Base-by-base conservation (phyloP, 2,329 filamentous ascomycete species). In the Colletotrichum filicis region DNA sequence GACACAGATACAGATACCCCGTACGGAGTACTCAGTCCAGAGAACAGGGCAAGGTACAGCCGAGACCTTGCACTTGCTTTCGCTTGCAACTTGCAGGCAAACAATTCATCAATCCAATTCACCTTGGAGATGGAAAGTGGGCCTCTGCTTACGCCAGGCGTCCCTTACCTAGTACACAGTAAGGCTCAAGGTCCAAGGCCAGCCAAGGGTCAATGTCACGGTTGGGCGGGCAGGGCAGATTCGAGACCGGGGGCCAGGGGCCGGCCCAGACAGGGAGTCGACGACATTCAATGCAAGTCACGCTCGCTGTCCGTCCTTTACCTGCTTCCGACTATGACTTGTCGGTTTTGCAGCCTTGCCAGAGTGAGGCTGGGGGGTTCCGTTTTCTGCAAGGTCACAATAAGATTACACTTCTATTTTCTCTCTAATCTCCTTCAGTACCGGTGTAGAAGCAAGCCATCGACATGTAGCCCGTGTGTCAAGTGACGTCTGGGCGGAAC, bases 341-440 rank as follows among this genome's bases (percentile, higher is more conserved):
- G 11, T 35, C 37, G 37, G 37, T 37, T 14, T 28, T 24, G n/a
- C 60, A 53, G 60, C 42, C 26, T 52, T 62, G 60, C 42, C 42
- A 5, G 26, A 12, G 30, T 35, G n/a, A 30, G 60, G 8, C 24
- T 62, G 60, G 26, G 26, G 9, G 26, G 11, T 49, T 35, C n/a
- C n/a, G 42, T 19, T 14, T 63, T 24, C n/a, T 37, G 49, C 61
- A 37, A 16, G 46, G 22, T 35, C 46, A 16, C 14, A 16, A 64
- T 64, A 49, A 73, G 42, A 73, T 65, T 73, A 59, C 66, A 30
- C 24, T 59, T 64, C 55, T 60, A 70, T 61, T 70, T 70, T 64
- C 59, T 70, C 66, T 16, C 53, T 24, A 37, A 53, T 60, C 26
- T 65, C 46, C 42, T 35, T 61, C 46, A 28, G 57, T 24, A 49